phyloP scores from a whole-genome alignment of 2,329 filamentous ascomycete genomes.

The Arthrobotrys sphaeroides region DNA sequence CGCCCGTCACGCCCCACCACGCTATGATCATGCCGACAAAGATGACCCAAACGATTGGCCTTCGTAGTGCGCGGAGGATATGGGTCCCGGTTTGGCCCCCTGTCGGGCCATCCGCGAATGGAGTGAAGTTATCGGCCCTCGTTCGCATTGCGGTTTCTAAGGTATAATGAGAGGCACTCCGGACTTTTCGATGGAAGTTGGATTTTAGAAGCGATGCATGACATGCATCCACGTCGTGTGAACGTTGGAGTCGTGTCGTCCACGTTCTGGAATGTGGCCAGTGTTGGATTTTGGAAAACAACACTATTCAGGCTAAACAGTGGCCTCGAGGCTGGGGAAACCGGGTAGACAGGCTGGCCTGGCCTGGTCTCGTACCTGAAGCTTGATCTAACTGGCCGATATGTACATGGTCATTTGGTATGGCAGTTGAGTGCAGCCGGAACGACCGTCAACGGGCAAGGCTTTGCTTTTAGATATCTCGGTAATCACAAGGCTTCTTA shows the following conservation, averaged over 20 bases:
- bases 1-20: constrained; percentile 44
- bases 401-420: no score
- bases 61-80: constrained; percentile 39
- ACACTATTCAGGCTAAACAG: neutral
- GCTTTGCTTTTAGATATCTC: no score
- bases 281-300: constrained; percentile 24
- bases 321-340: no score
- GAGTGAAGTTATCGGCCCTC: constrained; percentile 39
- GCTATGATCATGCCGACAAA: constrained; percentile 46
- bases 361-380: no score
- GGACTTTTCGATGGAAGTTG: constrained; percentile 1
- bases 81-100: constrained; percentile 41
- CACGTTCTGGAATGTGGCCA: neutral
- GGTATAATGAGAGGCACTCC: neutral
- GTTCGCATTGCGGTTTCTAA: constrained; percentile 29
- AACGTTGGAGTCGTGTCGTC: constrained; percentile 6
- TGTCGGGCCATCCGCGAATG: constrained; percentile 39
- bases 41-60: constrained; percentile 50
- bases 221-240: neutral
- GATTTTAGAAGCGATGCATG: neutral
- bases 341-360: no score
- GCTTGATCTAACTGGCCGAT: no score
- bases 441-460: no score
- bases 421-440: neutral
- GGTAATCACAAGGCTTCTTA: no score